Evolutionary conservation across 2,329 filamentous ascomycete genomes (phyloP), one percentile per base, ranked within the genome.

Genomic region (Fusarium anthophilum): DNA sequence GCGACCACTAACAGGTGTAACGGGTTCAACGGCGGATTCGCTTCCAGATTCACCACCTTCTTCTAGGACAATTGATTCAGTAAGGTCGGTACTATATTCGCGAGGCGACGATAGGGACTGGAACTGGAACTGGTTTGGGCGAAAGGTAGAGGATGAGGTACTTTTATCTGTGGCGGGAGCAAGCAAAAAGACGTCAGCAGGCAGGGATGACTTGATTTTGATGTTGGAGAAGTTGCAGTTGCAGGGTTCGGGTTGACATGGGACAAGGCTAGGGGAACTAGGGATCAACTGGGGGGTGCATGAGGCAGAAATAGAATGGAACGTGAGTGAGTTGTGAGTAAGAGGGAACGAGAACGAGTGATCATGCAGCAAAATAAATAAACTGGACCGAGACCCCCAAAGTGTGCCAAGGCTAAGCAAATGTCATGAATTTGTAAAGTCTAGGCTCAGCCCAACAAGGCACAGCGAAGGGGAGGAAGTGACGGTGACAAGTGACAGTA

Each of bases 21-120:
- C 84, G 50, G 90, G 90, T 73, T 91, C 90, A 82, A 88, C 87
- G 63, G 85, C 83, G 30, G 86, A 87, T 76, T 91, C 89, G 80
- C 87, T 90, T 71, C 88, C 86, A 14, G 89, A 90, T 79, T 91
- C 90, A 81, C 88, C 88, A 79, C 86, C 86, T 81, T 91, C 89
- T 72, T 83, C 82, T 58, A 86, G 84, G 69, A 75, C 72, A 73
- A 91, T 90, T 62, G 88, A 85, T 70, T 83, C 85, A 72, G 84
- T 82, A 15, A 89, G 81, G 59, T 89, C 87, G 74, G 86, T 84
- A 59, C 86, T 83, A 73, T 83, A 85, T 50, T 87, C 85, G 62
- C 83, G 85, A 20, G 86, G 84, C 28, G 86, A 86, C 14, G 83
- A 85, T 45, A 84, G 82, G 44, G 69, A 59, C 39, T 68, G 61